Evolutionary conservation across 108 stramenopile species (phyloP).

Genomic region (Nitzschia sp.): DNA sequence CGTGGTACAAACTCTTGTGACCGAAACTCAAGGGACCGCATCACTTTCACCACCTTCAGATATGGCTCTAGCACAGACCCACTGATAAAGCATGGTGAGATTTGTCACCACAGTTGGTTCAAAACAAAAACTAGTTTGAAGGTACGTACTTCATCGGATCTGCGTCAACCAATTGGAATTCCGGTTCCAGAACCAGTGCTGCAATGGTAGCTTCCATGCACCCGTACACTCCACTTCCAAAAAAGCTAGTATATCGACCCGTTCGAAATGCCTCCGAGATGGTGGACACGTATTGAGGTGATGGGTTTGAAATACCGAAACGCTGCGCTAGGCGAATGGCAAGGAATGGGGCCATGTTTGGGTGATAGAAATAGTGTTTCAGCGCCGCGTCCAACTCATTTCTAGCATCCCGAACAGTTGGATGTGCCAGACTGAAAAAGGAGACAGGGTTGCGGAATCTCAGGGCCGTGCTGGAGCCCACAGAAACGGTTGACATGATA

Average conservation of each 20-base stretch:
- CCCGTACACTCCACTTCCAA: neutral
- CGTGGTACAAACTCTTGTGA: neutral
- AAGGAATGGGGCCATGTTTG: neutral
- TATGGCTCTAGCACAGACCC: neutral
- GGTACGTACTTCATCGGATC: neutral
- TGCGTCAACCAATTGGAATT: neutral
- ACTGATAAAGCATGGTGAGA: too few species aligned
- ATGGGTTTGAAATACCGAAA: neutral
- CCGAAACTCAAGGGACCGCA: neutral
- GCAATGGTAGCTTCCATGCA: conserved; percentile 1
- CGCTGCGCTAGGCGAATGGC: neutral
- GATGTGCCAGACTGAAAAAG: neutral
- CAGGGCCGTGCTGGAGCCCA: neutral
- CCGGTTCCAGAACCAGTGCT: neutral
- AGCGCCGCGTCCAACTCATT: neutral
- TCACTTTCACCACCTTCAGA: neutral
- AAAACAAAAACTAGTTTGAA: too few species aligned
- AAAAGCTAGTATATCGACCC: neutral
- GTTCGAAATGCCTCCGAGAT: neutral
- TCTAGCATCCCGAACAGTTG: neutral
- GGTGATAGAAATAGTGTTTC: neutral
- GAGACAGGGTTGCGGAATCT: neutral
- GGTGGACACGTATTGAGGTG: neutral
- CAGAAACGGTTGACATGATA: neutral
- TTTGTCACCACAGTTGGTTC: too few species aligned